Conservation (phyloP, 148 eudicot species). For the Drosera capensis region DNA sequence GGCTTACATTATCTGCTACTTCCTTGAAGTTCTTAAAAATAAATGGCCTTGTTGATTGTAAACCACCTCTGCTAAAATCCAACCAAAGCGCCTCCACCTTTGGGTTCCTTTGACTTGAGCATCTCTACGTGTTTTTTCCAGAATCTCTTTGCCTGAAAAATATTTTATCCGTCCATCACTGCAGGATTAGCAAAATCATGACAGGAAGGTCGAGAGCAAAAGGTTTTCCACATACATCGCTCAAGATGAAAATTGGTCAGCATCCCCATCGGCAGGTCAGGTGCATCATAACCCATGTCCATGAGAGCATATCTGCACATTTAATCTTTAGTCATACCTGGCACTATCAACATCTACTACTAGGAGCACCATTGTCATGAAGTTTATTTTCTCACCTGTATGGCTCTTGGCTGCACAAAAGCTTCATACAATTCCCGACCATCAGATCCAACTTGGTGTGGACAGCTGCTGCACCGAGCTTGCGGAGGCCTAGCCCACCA, state of each 20-base stretch:
- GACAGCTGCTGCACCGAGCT: conserved; percentile 43
- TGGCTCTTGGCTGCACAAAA: conserved; percentile 61
- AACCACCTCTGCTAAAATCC: conserved; percentile 78
- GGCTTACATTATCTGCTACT: conserved; percentile 61
- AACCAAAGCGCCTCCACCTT: conserved; percentile 55
- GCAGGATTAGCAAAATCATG: not conserved
- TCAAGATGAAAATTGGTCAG: conserved; percentile 50
- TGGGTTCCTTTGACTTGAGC: conserved; percentile 18
- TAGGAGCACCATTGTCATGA: no score
- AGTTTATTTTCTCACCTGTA: no score
- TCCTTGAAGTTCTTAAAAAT: conserved; percentile 40
- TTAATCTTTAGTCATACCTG: not conserved
- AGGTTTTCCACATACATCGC: conserved; percentile 49
- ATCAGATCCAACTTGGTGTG: conserved; percentile 53
- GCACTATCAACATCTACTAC: no score
- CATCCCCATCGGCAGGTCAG: conserved; percentile 76
- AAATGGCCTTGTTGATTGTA: conserved; percentile 66
- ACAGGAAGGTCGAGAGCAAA: not conserved
- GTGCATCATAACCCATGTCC: conserved; percentile 66
- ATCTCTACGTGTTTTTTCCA: conserved; percentile 36
- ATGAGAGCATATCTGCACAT: conserved; percentile 53
- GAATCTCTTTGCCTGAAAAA: conserved; percentile 40
- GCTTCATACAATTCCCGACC: conserved; percentile 62
- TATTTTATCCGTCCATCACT: not conserved
- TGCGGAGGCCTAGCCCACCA: conserved; percentile 57